phyloP scores from a whole-genome alignment of 441 rosid genomes.

The Biscutella laevigata region DNA sequence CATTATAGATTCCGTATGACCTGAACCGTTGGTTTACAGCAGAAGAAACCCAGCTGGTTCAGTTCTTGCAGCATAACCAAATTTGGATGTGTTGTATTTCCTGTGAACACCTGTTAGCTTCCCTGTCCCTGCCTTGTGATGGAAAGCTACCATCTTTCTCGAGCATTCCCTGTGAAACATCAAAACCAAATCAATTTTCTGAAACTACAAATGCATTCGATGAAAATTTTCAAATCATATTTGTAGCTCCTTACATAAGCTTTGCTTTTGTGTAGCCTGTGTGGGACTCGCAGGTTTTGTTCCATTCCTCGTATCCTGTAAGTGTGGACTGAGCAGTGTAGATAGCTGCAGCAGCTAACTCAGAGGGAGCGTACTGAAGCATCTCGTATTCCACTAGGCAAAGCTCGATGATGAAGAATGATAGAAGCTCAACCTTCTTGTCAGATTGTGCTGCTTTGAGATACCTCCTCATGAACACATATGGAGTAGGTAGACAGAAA shows the following conservation, averaged over 20 bases:
- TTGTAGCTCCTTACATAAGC: not conserved
- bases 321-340: constrained; percentile 69
- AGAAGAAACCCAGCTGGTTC: constrained; percentile 59
- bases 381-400: constrained; percentile 72
- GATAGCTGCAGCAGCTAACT: constrained; percentile 77
- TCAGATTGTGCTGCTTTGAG: constrained; percentile 80
- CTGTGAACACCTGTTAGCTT: constrained; percentile 76
- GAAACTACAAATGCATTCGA: no score
- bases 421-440: constrained; percentile 74
- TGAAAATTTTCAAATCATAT: not conserved
- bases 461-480: constrained; percentile 76
- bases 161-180: constrained; percentile 49
- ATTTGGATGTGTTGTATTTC: constrained; percentile 73
- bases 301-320: constrained; percentile 52
- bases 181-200: no score
- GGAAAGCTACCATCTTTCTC: constrained; percentile 63
- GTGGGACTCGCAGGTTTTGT: constrained; percentile 60
- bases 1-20: constrained; percentile 1
- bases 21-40: constrained; percentile 18
- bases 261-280: constrained; percentile 45
- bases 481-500: constrained; percentile 74
- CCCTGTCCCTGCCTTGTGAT: constrained; percentile 71
- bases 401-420: constrained; percentile 75
- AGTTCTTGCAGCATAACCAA: constrained; percentile 52
- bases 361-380: constrained; percentile 74